Conservation (phyloP, 306 rosid genomes). For the Vachellia pachyceras region DNA sequence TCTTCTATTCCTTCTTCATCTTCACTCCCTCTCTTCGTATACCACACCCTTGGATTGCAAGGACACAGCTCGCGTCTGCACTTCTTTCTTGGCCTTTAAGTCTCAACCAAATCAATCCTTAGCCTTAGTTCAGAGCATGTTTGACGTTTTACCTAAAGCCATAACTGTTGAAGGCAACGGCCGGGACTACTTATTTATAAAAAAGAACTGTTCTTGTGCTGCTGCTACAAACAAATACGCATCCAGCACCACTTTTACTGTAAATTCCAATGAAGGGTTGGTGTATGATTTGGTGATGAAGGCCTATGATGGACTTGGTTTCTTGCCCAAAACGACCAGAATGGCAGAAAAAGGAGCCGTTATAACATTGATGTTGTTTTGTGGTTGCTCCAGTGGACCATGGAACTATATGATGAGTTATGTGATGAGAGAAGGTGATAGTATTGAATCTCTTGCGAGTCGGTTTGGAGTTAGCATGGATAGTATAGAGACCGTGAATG, state of each 20-base stretch:
- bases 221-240: constrained; percentile 60
- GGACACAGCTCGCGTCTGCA: constrained; percentile 76
- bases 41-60: constrained; percentile 75
- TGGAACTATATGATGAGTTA: constrained; percentile 97
- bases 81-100: constrained; percentile 86
- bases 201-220: constrained; percentile 89
- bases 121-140: constrained; percentile 76
- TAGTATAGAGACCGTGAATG: constrained; percentile 85
- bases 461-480: constrained; percentile 97
- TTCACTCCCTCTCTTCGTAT: constrained; percentile 44
- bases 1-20: constrained; percentile 43
- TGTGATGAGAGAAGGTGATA: constrained; percentile 88
- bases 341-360: constrained; percentile 72
- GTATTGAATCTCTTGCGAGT: constrained; percentile 79
- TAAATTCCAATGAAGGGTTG: constrained; percentile 68
- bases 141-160: constrained; percentile 80
- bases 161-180: constrained; percentile 78
- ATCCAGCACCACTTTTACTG: constrained; percentile 79
- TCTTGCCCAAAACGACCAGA: constrained; percentile 67
- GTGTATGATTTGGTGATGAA: constrained; percentile 68
- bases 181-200: constrained; percentile 65
- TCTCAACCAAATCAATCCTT: constrained; percentile 65
- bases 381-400: constrained; percentile 88
- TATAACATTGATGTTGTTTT: constrained; percentile 78
- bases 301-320: constrained; percentile 80